Base-by-base conservation (phyloP, 208 protist species). In the Acanthamoeba rhysodes region DNA sequence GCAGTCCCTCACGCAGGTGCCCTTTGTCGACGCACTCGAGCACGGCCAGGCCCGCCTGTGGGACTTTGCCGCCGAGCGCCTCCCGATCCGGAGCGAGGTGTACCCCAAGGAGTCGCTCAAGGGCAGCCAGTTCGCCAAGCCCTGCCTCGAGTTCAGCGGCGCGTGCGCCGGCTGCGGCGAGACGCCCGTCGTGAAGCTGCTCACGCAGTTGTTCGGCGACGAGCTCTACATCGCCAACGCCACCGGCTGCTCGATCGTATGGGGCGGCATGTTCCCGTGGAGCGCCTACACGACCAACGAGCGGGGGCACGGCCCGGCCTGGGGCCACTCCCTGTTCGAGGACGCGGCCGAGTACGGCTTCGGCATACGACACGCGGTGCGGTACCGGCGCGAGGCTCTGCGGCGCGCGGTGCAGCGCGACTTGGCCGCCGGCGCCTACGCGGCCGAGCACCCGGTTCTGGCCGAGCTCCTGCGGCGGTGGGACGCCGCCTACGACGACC, bases 151-250 rank as follows among this genome's bases (percentile, higher is more conserved):
- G 84, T 98, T 98, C 95, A 85, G 68, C 41, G 98, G 98, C 41
- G 98, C 98, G 41, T 98, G 98, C 93, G 95, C 94, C 55, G 98
- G 98, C 70, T 98, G 98, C 95, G 97, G 96, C 82, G 98, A 98
- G 76, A 98, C 98, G 55, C 91, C 96, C 24, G 96, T 98, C 84
- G 95, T 98, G 62, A 98, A 98, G 74, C 92, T 98, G 20, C 24
- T 98, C 29, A 98, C 98, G 8, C 97, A 98, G 88, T 92, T 98
- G 8, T 98, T 98, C 76, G 98, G 98, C 48, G 96, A 98, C 27
- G 70, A 97, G 14, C 50, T 98, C 70, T 66, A 98, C 62, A 97
- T 98, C 82, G 98, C 98, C 37, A 98, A 98, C 84, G 96, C 98
- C 55, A 97, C 95, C 68, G 98, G 98, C 45, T 98, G 98, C 92